A percentile compares a stretch with the other conserved stretches of the same genome.
These are phyloP conservation scores for Penicillium sp. DNA, from an alignment of 2,329 filamentous ascomycete species.

Conservation along the genomic window DNA sequence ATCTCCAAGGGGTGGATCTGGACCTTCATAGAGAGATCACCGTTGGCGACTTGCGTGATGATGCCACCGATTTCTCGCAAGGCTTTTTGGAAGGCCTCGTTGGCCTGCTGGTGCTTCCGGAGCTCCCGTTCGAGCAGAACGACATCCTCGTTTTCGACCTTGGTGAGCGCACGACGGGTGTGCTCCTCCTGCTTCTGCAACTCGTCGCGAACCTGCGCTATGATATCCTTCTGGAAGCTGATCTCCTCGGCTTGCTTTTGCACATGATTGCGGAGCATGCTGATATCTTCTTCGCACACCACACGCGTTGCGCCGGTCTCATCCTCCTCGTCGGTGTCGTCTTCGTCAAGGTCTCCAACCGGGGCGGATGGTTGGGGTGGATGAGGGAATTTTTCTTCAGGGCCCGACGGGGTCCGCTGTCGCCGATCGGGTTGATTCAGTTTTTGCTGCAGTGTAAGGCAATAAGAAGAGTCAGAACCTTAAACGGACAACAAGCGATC, in stretches of 20 bases:
- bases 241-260: constrained; percentile 93
- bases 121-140: constrained; percentile 88
- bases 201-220: constrained; percentile 83
- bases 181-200: constrained; percentile 83
- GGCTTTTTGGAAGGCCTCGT: constrained; percentile 97
- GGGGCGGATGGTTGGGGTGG: no score
- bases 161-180: constrained; percentile 79
- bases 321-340: constrained; percentile 48
- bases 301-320: constrained; percentile 58
- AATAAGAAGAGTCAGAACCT: constrained; percentile 41
- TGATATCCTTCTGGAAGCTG: constrained; percentile 81
- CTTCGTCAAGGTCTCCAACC: constrained; percentile 36
- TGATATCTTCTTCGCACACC: constrained; percentile 78
- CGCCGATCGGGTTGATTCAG: constrained; percentile 42
- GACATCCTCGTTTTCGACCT: constrained; percentile 85
- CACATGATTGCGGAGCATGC: constrained; percentile 85
- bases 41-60: constrained; percentile 91
- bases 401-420: constrained; percentile 38
- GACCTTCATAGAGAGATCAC: constrained; percentile 95
- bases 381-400: constrained; percentile 33
- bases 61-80: constrained; percentile 96
- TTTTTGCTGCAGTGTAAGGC: constrained; percentile 42
- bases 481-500: constrained; percentile 38
- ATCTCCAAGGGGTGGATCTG: constrained; percentile 94
- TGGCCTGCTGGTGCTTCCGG: constrained; percentile 96